Percentiles rank a stretch among this genome's conserved stretches.
These are phyloP conservation scores for Saturnispora serradocipensis DNA, from an alignment of 805 yeast genomes.

Conservation along the genomic window DNA sequence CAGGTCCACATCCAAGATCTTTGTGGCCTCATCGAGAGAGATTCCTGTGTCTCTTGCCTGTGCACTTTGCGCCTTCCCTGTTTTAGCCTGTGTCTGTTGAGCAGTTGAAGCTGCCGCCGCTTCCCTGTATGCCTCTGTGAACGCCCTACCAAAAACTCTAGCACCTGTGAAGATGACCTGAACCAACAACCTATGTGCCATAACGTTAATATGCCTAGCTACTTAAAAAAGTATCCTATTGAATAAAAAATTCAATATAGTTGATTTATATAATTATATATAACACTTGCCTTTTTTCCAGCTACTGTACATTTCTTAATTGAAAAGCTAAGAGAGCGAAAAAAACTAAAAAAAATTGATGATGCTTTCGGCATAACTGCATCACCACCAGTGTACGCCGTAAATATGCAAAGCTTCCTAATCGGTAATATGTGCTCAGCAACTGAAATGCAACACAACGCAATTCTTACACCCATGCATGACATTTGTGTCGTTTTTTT, in stretches of 20 bases:
- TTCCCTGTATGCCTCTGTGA: constrained; percentile 93
- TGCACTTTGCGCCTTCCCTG: constrained; percentile 26
- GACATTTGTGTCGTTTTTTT: background rate
- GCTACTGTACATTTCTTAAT: background rate
- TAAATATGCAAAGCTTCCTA: background rate
- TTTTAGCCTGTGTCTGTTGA: constrained; percentile 24
- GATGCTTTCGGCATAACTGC: background rate
- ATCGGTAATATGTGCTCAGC: background rate
- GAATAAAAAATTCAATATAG: background rate
- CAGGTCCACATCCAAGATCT: constrained; percentile 74
- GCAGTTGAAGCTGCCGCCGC: constrained; percentile 77
- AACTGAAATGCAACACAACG: background rate
- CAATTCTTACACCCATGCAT: background rate
- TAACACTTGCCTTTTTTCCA: background rate
- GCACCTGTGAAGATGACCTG: constrained; percentile 93
- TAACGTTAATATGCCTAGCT: constrained; percentile 3
- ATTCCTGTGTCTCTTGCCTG: constrained; percentile 66
- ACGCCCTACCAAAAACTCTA: constrained; percentile 90
- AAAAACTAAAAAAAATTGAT: no score
- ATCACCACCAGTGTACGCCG: background rate
- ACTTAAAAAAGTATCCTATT: background rate
- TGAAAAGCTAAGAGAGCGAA: no score
- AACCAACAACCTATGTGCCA: constrained; percentile 87
- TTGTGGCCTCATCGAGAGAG: constrained; percentile 80
- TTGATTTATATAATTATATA: no score